Percentiles rank a stretch among this genome's conserved stretches.
Conservation (phyloP, 2,329 filamentous ascomycete species). For the Diaporthe sp. region DNA sequence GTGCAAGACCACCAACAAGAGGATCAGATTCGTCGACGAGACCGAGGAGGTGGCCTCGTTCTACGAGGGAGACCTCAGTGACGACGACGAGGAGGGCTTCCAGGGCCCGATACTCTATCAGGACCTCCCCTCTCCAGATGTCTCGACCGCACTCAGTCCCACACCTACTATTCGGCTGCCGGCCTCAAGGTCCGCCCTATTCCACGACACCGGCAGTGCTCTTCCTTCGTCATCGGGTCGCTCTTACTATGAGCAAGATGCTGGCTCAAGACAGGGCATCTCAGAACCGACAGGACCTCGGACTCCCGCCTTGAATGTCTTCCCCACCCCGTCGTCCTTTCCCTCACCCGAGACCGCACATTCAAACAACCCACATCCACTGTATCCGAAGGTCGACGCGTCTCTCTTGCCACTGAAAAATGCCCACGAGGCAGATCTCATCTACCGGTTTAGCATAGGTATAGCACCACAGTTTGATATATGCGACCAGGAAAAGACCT, state of each 20-base stretch:
- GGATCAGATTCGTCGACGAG: constrained; percentile 37
- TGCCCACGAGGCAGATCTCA: constrained; percentile 13
- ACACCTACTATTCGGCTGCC: background rate
- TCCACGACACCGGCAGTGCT: background rate
- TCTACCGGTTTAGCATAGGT: constrained; percentile 8
- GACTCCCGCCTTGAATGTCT: constrained; percentile 15
- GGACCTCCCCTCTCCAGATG: constrained; percentile 2
- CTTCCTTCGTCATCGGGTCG: background rate
- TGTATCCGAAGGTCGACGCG: constrained; percentile 14
- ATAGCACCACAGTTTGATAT: constrained; percentile 13
- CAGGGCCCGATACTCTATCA: background rate
- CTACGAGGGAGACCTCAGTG: constrained; percentile 30
- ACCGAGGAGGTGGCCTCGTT: constrained; percentile 33
- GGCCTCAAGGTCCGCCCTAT: background rate
- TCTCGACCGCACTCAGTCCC: background rate
- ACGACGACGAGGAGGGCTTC: constrained; percentile 2
- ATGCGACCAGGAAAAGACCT: constrained; percentile 14
- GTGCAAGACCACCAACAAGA: constrained; percentile 37
- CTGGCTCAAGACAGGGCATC: background rate
- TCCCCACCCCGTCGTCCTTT: constrained; percentile 8
- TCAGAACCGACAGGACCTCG: background rate
- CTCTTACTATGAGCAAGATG: constrained; percentile 3
- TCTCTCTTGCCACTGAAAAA: constrained; percentile 18
- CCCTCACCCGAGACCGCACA: constrained; percentile 11
- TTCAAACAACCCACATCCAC: constrained; percentile 16